phyloP scores from a whole-genome alignment of 169 alveolate species.

The Amoebophrya sp. region DNA sequence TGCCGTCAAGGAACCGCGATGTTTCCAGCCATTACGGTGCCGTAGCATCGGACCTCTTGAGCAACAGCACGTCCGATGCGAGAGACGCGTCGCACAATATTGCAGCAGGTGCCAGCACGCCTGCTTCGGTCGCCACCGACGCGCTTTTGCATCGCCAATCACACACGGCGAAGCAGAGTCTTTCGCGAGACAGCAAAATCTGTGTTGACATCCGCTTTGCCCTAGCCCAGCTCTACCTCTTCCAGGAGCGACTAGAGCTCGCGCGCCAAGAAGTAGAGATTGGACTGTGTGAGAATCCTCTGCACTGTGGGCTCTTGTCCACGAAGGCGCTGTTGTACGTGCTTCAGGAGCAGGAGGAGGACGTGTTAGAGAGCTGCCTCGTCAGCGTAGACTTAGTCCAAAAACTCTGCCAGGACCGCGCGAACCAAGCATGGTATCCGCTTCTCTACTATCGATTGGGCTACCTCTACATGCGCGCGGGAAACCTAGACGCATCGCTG shows the following conservation, averaged over 20 bases:
- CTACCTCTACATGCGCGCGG: not conserved
- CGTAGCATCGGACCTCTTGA: not conserved
- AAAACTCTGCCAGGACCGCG: not conserved
- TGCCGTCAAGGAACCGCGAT: no score
- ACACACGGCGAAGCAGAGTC: no score
- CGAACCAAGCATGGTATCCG: not conserved
- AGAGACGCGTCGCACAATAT: not conserved
- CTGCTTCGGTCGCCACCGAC: no score
- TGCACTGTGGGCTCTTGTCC: not conserved
- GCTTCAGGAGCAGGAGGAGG: not conserved
- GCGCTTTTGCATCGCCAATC: no score
- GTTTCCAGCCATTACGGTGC: no score
- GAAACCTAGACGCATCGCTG: not conserved
- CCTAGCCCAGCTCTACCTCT: not conserved
- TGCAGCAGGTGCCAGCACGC: not conserved
- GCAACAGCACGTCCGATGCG: not conserved
- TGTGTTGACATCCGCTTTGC: not conserved
- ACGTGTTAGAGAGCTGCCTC: not conserved
- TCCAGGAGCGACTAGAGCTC: not conserved
- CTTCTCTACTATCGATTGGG: not conserved
- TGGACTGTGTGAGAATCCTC: not conserved
- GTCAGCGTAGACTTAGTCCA: not conserved
- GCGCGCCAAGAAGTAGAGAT: not conserved
- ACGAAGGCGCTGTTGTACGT: not conserved
- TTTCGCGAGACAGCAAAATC: not conserved